Evolutionary conservation across 345 rosid species (phyloP).

Genomic region (Diplotaxis tenuifolia): DNA sequence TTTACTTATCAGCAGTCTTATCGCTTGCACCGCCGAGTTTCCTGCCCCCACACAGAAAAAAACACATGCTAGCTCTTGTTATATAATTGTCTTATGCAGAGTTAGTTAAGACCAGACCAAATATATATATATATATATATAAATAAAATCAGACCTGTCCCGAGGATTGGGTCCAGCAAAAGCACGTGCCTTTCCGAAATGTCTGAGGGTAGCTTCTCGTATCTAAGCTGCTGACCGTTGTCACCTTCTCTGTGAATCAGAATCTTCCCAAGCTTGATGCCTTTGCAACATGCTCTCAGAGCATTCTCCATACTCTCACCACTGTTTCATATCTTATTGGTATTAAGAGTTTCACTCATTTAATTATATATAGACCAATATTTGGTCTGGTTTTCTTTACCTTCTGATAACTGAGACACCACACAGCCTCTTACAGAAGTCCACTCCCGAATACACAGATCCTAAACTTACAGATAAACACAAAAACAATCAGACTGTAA

Average conservation of each 20-base stretch:
- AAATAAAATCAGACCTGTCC: conserved; percentile 85
- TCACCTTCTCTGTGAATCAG: conserved; percentile 96
- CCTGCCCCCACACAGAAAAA: conserved; percentile 40
- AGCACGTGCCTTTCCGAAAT: conserved; percentile 85
- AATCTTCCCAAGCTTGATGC: conserved; percentile 92
- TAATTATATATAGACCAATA: background rate
- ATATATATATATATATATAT: too few species aligned
- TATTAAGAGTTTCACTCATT: background rate
- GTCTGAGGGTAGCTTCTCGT: conserved; percentile 83
- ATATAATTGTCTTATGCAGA: background rate
- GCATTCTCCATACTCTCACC: conserved; percentile 99
- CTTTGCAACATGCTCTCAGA: conserved; percentile 92
- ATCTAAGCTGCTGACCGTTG: conserved; percentile 92
- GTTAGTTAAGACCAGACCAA: background rate
- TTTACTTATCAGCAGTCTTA: conserved; percentile 70
- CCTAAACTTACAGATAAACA: conserved; percentile 41
- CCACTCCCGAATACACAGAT: conserved; percentile 90
- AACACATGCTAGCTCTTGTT: background rate
- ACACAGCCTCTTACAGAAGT: conserved; percentile 91
- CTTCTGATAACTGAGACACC: conserved; percentile 93
- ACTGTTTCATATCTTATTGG: conserved; percentile 35
- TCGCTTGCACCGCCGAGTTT: conserved; percentile 91
- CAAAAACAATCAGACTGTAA: background rate
- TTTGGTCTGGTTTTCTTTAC: conserved; percentile 36
- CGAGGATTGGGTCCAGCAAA: conserved; percentile 86